A percentile compares a stretch with the other conserved stretches of the same genome.
Evolutionary conservation across 2,329 filamentous ascomycete genomes (phyloP).

Genomic region (Hysterium pulicare): DNA sequence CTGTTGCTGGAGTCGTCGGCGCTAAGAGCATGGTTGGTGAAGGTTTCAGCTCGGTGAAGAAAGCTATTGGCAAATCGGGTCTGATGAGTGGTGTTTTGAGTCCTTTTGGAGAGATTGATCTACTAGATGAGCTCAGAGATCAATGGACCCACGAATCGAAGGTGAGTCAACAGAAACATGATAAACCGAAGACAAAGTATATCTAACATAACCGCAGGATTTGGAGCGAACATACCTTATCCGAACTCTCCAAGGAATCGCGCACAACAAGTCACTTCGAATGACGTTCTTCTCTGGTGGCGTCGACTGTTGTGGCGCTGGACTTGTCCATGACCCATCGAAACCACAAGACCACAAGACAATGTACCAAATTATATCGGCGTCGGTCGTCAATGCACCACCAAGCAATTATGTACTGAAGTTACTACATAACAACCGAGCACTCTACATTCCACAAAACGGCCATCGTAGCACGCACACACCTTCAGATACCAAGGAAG

Average conservation of each 20-base stretch:
- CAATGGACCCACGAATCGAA: slow-evolving; percentile 99
- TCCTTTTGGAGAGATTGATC: slow-evolving; percentile 93
- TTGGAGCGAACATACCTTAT: slow-evolving; percentile 95
- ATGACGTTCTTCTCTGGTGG: slow-evolving; percentile 97
- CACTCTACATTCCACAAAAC: slow-evolving; percentile 86
- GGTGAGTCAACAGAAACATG: slow-evolving; percentile 39
- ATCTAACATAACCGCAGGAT: slow-evolving; percentile 52
- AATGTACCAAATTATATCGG: slow-evolving; percentile 97
- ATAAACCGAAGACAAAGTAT: slow-evolving; percentile 2
- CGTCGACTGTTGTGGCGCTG: slow-evolving; percentile 87
- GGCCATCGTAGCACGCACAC: slow-evolving; percentile 68
- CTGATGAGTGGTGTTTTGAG: slow-evolving; percentile 94
- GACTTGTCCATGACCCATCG: slow-evolving; percentile 87
- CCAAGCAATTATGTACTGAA: slow-evolving; percentile 83
- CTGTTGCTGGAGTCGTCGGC: slow-evolving; percentile 90
- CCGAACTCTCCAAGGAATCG: slow-evolving; percentile 89
- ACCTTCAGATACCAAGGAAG: slow-evolving; percentile 91
- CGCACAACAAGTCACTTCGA: slow-evolving; percentile 89
- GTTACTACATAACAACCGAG: slow-evolving; percentile 91
- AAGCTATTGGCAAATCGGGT: slow-evolving; percentile 90
- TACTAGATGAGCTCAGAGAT: slow-evolving; percentile 90
- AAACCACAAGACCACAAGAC: slow-evolving; percentile 95
- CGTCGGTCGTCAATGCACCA: slow-evolving; percentile 86
- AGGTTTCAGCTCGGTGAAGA: slow-evolving; percentile 93
- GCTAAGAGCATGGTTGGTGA: slow-evolving; percentile 90